A percentile compares a stretch with the other conserved stretches of the same genome.
phyloP scores from a whole-genome alignment of 176 grass and related monocot genomes.

The Bothriochloa decipiens region DNA sequence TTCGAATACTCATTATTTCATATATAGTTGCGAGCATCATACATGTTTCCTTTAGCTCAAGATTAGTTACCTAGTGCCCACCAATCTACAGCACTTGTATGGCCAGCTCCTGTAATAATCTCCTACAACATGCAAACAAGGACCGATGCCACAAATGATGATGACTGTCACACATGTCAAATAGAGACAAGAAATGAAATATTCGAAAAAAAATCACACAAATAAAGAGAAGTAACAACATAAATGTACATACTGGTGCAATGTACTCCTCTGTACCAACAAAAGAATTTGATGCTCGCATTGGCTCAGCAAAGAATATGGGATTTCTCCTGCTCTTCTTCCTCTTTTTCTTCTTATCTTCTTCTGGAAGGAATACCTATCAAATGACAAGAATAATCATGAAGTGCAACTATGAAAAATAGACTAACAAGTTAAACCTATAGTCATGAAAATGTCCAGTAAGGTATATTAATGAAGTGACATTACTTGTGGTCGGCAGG shows the following conservation, averaged over 20 bases:
- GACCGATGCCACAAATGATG: conserved; percentile 17
- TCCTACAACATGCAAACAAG: conserved; percentile 58
- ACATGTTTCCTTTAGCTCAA: background rate
- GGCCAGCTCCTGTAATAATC: conserved; percentile 84
- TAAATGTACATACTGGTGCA: conserved; percentile 77
- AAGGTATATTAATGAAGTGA: background rate
- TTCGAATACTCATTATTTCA: background rate
- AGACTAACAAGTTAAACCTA: background rate
- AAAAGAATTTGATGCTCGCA: conserved; percentile 97
- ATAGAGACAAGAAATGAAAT: background rate
- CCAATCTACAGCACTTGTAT: conserved; percentile 97
- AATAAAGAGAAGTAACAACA: background rate
- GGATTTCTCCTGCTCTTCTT: conserved; percentile 60
- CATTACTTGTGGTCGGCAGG: conserved; percentile 75
- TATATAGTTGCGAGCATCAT: background rate
- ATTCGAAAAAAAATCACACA: background rate
- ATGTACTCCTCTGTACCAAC: conserved; percentile 99
- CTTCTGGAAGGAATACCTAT: conserved; percentile 76
- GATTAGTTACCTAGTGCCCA: conserved; percentile 78
- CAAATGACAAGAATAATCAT: background rate
- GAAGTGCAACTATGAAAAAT: conserved; percentile 27
- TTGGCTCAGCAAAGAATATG: conserved; percentile 87
- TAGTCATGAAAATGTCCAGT: background rate
- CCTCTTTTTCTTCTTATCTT: conserved; percentile 53
- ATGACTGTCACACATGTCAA: background rate